Percentiles rank a stretch among this genome's conserved stretches.
phyloP scores from a whole-genome alignment of 208 protist genomes.

The Trypanosoma platydactyli region DNA sequence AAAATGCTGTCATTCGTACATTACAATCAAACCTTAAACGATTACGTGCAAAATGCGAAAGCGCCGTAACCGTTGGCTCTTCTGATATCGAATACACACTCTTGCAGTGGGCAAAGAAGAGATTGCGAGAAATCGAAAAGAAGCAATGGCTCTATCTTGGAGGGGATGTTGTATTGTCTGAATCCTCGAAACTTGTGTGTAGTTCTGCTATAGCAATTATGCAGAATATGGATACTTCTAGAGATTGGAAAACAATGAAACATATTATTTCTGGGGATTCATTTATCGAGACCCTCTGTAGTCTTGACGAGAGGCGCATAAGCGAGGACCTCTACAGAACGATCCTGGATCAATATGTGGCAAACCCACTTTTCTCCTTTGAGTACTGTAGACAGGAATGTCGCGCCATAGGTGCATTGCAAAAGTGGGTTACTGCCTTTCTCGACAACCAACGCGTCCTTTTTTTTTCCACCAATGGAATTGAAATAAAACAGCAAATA shows the following conservation, averaged over 20 bases:
- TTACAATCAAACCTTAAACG: constrained; percentile 18
- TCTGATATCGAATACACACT: constrained; percentile 1
- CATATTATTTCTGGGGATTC: not conserved
- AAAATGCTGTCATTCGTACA: constrained; percentile 15
- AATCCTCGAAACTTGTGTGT: constrained; percentile 3
- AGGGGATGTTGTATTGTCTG: not conserved
- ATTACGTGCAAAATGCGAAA: constrained; percentile 11
- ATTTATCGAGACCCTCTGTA: constrained; percentile 17
- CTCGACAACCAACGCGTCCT: constrained; percentile 43
- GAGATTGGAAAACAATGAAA: constrained; percentile 5
- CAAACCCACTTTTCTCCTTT: constrained; percentile 22
- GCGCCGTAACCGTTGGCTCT: not conserved
- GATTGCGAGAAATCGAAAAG: constrained; percentile 7
- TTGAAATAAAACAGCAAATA: constrained; percentile 44
- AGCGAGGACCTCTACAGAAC: constrained; percentile 12
- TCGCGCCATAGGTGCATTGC: constrained; percentile 29
- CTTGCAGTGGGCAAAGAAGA: constrained; percentile 20
- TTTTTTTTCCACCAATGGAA: constrained; percentile 34
- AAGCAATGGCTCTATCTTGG: constrained; percentile 11
- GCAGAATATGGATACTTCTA: constrained; percentile 1
- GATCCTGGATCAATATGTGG: constrained; percentile 26
- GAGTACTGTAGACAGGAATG: constrained; percentile 25
- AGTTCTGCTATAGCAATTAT: constrained; percentile 10
- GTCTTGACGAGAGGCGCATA: constrained; percentile 15
- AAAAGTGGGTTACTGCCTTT: constrained; percentile 64